Evolutionary conservation across 148 eudicot species (phyloP), one percentile per base, ranked within the genome.

Genomic region (Selenicereus undatus): DNA sequence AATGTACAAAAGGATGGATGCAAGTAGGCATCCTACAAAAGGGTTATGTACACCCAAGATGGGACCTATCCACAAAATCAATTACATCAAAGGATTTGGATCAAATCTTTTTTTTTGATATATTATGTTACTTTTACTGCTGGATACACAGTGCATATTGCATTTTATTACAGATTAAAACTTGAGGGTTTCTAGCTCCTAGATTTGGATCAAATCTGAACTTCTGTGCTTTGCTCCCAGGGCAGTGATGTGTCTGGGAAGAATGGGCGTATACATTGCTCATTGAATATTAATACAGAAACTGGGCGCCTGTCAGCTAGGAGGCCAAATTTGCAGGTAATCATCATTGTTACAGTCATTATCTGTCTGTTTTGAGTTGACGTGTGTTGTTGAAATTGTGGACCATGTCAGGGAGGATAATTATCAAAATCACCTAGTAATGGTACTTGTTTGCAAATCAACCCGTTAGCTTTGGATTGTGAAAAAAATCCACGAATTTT

Each of bases 231-330:
- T 22, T 85, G 77, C 30, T 76, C 76, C 73, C 93, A 94, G 99
- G 98, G 96, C 20, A 89, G 90, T 85, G 91, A 90, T 85, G 86
- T 97, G 68, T 84, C 97, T 24, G 98, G 99, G 75, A 90, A 84
- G 78, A 84, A 90, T 82, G 99, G 97, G 78, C 97, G 98, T 22
- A 85, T 97, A 78, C 99, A 97, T 88, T 97, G 99, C 88, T 97
- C 99, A 3, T 84, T 97, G 76, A 97, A 97, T 87, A 94, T 97
- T 76, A 97, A 97, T 84, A 97, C 99, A 24, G 99, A 97, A 88
- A 97, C 99, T 58, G 98, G 99, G 68, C 91, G 99, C 54, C 80
- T 97, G 71, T 97, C 99, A 85, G 99, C 99, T 76, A 90, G 99
- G 81, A 90, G 99, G 82, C 99, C 99, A 62, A 97, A 94, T 91